Conservation (phyloP, 2,329 filamentous ascomycete genomes). For the Fusarium napiforme region DNA sequence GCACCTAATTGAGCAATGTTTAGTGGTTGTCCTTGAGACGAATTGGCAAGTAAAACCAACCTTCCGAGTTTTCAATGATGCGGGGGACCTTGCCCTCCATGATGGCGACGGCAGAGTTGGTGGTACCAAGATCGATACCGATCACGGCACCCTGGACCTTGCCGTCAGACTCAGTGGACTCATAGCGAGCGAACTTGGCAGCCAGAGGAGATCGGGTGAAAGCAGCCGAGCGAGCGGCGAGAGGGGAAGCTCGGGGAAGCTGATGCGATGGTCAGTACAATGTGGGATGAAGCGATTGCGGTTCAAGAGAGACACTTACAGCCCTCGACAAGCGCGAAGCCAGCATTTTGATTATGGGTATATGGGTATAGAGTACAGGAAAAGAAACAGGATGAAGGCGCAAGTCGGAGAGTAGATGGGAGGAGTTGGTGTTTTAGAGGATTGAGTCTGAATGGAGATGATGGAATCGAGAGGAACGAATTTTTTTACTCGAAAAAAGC, state of each 20-base stretch:
- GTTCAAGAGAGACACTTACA: constrained; percentile 65
- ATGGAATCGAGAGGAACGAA: constrained; percentile 48
- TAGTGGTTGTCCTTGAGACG: not conserved
- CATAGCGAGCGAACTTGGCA: constrained; percentile 81
- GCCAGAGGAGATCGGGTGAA: constrained; percentile 76
- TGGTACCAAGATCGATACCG: constrained; percentile 98
- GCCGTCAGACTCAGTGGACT: constrained; percentile 66
- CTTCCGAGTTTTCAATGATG: constrained; percentile 98
- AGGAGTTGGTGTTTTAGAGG: constrained; percentile 46
- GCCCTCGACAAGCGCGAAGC: constrained; percentile 77
- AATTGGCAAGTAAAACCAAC: constrained; percentile 57
- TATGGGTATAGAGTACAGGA: constrained; percentile 50
- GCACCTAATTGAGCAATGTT: constrained; percentile 45
- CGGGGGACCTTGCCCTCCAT: constrained; percentile 97
- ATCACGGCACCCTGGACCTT: constrained; percentile 97
- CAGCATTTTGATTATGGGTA: constrained; percentile 69
- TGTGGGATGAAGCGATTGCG: constrained; percentile 5
- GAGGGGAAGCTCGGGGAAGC: constrained; percentile 81
- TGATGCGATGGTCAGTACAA: constrained; percentile 50
- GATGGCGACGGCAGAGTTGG: constrained; percentile 95
- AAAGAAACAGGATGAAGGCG: constrained; percentile 48
- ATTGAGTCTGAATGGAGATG: constrained; percentile 39
- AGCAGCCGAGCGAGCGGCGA: constrained; percentile 74
- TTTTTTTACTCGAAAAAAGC: constrained; percentile 52
- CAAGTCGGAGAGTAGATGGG: constrained; percentile 48